phyloP scores from a whole-genome alignment of 2,329 filamentous ascomycete species.

The Claviceps arundinis region DNA sequence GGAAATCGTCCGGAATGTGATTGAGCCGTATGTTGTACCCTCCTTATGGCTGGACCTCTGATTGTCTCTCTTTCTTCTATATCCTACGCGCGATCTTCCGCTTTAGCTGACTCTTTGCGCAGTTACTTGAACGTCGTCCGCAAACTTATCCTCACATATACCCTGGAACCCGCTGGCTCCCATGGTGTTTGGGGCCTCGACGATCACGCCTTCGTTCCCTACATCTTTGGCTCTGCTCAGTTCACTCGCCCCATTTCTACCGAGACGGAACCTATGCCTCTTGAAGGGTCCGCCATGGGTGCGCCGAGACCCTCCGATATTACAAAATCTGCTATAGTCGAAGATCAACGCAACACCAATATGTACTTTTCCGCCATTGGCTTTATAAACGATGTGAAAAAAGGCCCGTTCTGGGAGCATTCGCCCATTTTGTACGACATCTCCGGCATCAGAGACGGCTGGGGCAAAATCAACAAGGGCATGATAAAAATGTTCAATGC shows the following conservation, averaged over 20 bases:
- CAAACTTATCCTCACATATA: conserved; percentile 77
- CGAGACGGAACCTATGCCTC: conserved; percentile 48
- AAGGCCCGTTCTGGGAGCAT: conserved; percentile 92
- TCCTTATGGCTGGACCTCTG: neutral
- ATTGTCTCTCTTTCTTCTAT: neutral
- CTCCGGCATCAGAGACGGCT: conserved; percentile 80
- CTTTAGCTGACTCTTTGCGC: neutral
- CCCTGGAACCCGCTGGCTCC: conserved; percentile 84
- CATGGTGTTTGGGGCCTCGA: conserved; percentile 99
- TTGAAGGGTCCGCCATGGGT: conserved; percentile 62
- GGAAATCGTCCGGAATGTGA: conserved; percentile 64
- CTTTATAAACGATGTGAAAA: conserved; percentile 97
- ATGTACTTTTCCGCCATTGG: conserved; percentile 94
- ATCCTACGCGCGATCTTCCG: neutral
- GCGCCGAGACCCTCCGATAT: conserved; percentile 63
- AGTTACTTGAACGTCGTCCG: conserved; percentile 74
- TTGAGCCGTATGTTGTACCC: conserved; percentile 52
- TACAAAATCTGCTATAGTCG: conserved; percentile 48
- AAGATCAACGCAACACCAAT: conserved; percentile 51
- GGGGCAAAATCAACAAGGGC: conserved; percentile 98
- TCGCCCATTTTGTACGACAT: conserved; percentile 91
- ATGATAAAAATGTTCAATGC: conserved; percentile 99
- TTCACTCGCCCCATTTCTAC: conserved; percentile 59
- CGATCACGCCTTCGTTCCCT: conserved; percentile 87
- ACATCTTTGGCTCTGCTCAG: conserved; percentile 91